A percentile compares a stretch with the other conserved stretches of the same genome.
phyloP scores from a whole-genome alignment of 495 filamentous ascomycete genomes.

The Acidiella bohemica region DNA sequence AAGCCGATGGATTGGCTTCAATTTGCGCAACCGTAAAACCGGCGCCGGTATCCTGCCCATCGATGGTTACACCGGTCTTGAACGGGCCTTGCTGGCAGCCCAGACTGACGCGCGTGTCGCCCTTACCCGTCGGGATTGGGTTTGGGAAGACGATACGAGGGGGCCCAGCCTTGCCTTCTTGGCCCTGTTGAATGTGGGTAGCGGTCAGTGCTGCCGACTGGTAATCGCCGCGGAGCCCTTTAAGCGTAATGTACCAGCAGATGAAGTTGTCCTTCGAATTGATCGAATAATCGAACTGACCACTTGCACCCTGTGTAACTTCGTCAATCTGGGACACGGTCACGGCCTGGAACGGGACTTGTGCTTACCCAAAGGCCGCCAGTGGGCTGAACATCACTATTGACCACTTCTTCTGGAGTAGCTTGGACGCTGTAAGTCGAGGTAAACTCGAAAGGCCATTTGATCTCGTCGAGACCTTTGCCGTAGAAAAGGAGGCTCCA shows the following conservation, averaged over 20 bases:
- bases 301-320: slow-evolving; percentile 21
- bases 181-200: slow-evolving; percentile 33
- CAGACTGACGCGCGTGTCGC: slow-evolving; percentile 20
- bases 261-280: slow-evolving; percentile 29
- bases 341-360: neutral
- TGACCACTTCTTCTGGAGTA: slow-evolving; percentile 29
- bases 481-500: no score
- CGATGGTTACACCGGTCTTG: slow-evolving; percentile 27
- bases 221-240: slow-evolving; percentile 29
- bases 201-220: slow-evolving; percentile 28
- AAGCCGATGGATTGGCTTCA: slow-evolving; percentile 27
- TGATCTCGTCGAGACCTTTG: neutral
- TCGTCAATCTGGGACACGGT: no score
- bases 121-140: slow-evolving; percentile 20
- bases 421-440: slow-evolving; percentile 30
- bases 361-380: slow-evolving; percentile 20
- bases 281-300: slow-evolving; percentile 31
- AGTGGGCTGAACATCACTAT: slow-evolving; percentile 24
- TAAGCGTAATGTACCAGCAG: slow-evolving; percentile 32
- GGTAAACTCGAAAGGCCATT: slow-evolving; percentile 21
- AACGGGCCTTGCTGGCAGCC: slow-evolving; percentile 34
- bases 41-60: slow-evolving; percentile 27
- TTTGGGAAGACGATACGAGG: slow-evolving; percentile 35
- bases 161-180: slow-evolving; percentile 24
- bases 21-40: slow-evolving; percentile 30